Evolutionary conservation across 495 filamentous ascomycete genomes (phyloP).

Genomic region (Hyaloscypha variabilis): DNA sequence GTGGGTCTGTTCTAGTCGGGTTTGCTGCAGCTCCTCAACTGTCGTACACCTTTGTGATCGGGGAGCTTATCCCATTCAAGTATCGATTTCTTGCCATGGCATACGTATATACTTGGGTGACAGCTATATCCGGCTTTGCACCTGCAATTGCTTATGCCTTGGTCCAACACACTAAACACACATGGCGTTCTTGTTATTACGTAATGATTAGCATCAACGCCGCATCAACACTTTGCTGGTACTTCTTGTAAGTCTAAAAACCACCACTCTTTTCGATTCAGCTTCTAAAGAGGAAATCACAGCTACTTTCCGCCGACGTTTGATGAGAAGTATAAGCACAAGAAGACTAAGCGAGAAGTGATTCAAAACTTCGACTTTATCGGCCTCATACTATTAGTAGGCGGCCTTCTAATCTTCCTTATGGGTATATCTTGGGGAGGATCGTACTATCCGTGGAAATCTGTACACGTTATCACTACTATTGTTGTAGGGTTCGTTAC

Average conservation of each 20-base stretch:
- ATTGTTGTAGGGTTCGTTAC: conserved; percentile 43
- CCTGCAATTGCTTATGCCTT: background rate
- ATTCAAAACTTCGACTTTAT: conserved; percentile 41
- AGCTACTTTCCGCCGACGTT: conserved; percentile 37
- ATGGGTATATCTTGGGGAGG: conserved; percentile 30
- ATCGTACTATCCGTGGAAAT: background rate
- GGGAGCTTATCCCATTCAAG: conserved; percentile 42
- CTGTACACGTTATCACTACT: conserved; percentile 29
- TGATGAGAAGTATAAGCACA: conserved; percentile 23
- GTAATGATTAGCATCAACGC: conserved; percentile 10
- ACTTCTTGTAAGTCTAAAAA: conserved; percentile 34
- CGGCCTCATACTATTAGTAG: conserved; percentile 38
- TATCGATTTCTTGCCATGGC: conserved; percentile 25
- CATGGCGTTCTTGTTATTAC: background rate
- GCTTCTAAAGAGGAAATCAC: conserved; percentile 15
- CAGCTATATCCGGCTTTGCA: background rate
- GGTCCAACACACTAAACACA: conserved; percentile 20
- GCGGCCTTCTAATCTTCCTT: conserved; percentile 38
- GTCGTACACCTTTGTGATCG: conserved; percentile 35
- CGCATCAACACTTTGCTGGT: conserved; percentile 37
- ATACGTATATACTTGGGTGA: background rate
- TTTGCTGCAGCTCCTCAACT: conserved; percentile 36
- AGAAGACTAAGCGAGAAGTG: background rate
- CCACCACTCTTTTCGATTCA: conserved; percentile 33
- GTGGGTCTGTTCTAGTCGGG: conserved; percentile 33